Conservation (phyloP, 176 grass and related monocot species). For the Melocanna baccifera region DNA sequence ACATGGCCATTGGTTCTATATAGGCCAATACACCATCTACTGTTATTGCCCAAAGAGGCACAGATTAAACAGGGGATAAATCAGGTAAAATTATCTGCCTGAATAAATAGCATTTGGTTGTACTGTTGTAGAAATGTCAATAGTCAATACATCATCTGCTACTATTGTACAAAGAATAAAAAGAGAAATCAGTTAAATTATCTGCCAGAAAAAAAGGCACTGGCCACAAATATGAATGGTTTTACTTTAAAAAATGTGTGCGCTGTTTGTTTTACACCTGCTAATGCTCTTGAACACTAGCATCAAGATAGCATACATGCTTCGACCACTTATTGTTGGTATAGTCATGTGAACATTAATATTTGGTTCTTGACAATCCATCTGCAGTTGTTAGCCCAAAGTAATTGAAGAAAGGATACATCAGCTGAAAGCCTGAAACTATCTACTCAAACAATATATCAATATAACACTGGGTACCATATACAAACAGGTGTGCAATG, state of each 20-base stretch:
- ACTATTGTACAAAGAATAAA: background rate
- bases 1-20: background rate
- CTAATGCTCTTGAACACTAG: background rate
- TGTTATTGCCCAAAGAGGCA: background rate
- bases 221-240: background rate
- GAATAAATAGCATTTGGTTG: background rate
- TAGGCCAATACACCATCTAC: background rate
- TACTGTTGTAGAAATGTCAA: background rate
- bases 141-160: background rate
- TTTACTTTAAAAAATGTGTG: background rate
- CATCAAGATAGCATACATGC: background rate
- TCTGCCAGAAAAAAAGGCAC: background rate
- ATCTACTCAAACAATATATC: background rate
- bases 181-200: background rate
- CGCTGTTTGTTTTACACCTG: background rate
- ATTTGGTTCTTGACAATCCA: background rate
- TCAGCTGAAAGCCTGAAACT: background rate
- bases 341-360: background rate
- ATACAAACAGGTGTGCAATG: background rate
- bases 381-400: background rate
- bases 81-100: background rate
- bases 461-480: background rate
- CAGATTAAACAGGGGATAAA: background rate
- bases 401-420: constrained; percentile 11
- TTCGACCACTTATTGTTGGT: background rate